Evolutionary conservation across 2,329 filamentous ascomycete genomes (phyloP).

Genomic region (Colletotrichum musae): DNA sequence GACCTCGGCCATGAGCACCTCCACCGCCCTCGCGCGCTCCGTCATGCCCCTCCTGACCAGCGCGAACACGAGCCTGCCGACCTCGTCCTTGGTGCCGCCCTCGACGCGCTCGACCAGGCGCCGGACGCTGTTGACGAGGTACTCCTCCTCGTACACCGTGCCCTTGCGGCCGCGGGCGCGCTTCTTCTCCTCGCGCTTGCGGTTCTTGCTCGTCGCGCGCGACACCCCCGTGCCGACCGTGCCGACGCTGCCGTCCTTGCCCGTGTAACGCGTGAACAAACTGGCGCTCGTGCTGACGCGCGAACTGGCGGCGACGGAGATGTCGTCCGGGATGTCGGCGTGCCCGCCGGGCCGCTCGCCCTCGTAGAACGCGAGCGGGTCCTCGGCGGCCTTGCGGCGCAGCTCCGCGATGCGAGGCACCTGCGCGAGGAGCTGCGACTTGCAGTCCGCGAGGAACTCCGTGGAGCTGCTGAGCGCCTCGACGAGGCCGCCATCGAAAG

Average conservation of each 20-base stretch:
- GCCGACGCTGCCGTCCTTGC: conserved; percentile 73
- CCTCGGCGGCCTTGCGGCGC: conserved; percentile 82
- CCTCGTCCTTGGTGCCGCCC: conserved; percentile 76
- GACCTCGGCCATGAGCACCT: conserved; percentile 81
- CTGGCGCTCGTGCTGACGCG: conserved; percentile 86
- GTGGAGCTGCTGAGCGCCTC: conserved; percentile 88
- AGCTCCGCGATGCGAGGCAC: conserved; percentile 89
- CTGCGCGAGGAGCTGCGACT: conserved; percentile 85
- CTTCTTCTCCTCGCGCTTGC: conserved; percentile 93
- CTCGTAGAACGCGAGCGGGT: conserved; percentile 91
- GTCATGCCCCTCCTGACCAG: conserved; percentile 87
- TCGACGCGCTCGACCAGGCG: conserved; percentile 88
- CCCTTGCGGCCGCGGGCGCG: conserved; percentile 95
- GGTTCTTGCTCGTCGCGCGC: conserved; percentile 88
- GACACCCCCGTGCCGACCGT: conserved; percentile 82
- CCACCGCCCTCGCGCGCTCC: conserved; percentile 85
- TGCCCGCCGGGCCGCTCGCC: conserved; percentile 75
- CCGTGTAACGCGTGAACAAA: conserved; percentile 93
- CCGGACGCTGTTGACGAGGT: conserved; percentile 89
- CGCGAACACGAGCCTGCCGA: conserved; percentile 81
- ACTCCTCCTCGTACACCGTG: conserved; percentile 98
- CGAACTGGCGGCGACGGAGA: conserved; percentile 88
- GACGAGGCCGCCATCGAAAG: conserved; percentile 83
- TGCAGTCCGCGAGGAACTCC: conserved; percentile 94
- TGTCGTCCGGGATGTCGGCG: conserved; percentile 87